A percentile compares a stretch with the other conserved stretches of the same genome.
Evolutionary conservation across 768 basidiomycete species (phyloP).

Genomic region (Auricularia cornea): DNA sequence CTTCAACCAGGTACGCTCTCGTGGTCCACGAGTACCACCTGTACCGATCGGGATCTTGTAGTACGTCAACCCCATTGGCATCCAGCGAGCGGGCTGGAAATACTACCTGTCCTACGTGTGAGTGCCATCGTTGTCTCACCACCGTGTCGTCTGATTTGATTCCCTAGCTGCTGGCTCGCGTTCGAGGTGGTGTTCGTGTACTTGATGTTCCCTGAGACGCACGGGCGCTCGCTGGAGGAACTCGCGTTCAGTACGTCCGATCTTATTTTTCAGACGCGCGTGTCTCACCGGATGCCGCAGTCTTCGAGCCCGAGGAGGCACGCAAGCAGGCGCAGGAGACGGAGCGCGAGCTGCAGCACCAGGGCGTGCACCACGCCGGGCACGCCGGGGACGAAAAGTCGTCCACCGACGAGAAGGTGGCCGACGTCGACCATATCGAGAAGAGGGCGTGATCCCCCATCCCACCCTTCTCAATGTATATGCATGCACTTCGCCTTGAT

Average conservation of each 20-base stretch:
- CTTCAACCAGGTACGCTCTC: constrained; percentile 59
- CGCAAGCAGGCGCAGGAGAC: constrained; percentile 6
- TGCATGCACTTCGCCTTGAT: too few species aligned
- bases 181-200: constrained; percentile 50
- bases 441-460: background rate
- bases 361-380: background rate
- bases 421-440: background rate
- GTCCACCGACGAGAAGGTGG: background rate
- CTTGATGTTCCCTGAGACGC: constrained; percentile 57
- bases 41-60: too few species aligned
- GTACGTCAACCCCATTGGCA: too few species aligned
- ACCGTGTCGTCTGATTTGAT: background rate
- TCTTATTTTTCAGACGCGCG: too few species aligned
- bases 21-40: constrained; percentile 50
- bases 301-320: constrained; percentile 3
- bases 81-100: constrained; percentile 38
- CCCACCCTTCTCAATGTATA: background rate
- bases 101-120: constrained; percentile 36
- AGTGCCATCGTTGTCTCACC: background rate
- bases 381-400: background rate
- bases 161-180: constrained; percentile 33
- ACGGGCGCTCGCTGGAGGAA: constrained; percentile 46
- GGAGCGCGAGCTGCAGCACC: constrained; percentile 1
- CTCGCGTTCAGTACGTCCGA: constrained; percentile 46
- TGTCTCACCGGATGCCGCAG: background rate